phyloP scores from a whole-genome alignment of 768 basidiomycete genomes.

The Chalciporus sphaerocephalus region DNA sequence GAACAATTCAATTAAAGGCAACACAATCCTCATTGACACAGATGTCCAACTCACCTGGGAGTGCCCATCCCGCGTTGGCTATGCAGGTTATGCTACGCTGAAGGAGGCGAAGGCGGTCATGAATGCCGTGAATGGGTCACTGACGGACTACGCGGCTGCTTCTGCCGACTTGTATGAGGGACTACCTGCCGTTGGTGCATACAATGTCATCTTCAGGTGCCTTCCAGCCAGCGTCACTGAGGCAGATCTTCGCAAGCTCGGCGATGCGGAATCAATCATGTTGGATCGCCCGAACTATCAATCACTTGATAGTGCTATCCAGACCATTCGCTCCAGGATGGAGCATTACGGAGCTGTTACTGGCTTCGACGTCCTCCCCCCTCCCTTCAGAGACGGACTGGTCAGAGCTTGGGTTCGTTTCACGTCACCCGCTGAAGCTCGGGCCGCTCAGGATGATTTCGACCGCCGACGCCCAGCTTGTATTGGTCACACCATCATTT shows the following conservation, averaged over 20 bases:
- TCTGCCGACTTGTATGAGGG: slow-evolving; percentile 51
- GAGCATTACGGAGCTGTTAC: slow-evolving; percentile 36
- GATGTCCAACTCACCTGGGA: slow-evolving; percentile 58
- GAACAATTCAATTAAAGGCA: slow-evolving; percentile 32
- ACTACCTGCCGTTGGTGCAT: slow-evolving; percentile 51
- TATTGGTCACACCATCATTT: slow-evolving; percentile 44
- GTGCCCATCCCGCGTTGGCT: slow-evolving; percentile 52
- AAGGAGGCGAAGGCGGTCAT: slow-evolving; percentile 51
- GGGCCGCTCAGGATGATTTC: slow-evolving; percentile 44
- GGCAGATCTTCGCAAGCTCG: slow-evolving; percentile 43
- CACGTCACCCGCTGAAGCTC: slow-evolving; percentile 47
- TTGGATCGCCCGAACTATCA: slow-evolving; percentile 47
- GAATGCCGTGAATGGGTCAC: slow-evolving; percentile 33
- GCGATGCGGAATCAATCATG: slow-evolving; percentile 46
- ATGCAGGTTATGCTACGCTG: slow-evolving; percentile 54
- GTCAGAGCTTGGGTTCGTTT: slow-evolving; percentile 57
- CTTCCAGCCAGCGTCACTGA: slow-evolving; percentile 45
- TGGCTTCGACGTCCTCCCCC: slow-evolving; percentile 43
- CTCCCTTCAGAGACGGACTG: slow-evolving; percentile 48
- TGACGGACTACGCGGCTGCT: slow-evolving; percentile 39
- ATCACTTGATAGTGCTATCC: slow-evolving; percentile 33
- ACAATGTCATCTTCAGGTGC: slow-evolving; percentile 57
- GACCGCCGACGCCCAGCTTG: slow-evolving; percentile 43
- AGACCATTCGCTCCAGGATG: slow-evolving; percentile 36
- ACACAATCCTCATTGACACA: slow-evolving; percentile 46